Conservation (phyloP, 148 eudicot genomes). For the Rhododendron henanense region DNA sequence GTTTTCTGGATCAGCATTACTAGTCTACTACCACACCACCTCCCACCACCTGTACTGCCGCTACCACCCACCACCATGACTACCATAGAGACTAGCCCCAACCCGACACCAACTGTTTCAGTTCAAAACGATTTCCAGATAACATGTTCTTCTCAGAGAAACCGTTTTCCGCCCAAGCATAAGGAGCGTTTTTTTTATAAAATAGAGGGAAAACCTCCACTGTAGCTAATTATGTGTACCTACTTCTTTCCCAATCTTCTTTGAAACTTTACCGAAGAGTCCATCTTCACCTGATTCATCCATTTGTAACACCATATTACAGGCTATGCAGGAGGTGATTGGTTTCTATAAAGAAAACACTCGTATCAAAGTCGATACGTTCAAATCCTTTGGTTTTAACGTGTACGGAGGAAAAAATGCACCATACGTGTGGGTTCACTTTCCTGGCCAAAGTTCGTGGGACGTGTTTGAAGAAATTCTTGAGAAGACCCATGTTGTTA, state of each 20-base stretch:
- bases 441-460: conserved; percentile 80
- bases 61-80: background rate
- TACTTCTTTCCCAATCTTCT: background rate
- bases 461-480: conserved; percentile 67
- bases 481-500: conserved; percentile 61
- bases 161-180: background rate
- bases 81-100: background rate
- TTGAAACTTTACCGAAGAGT: background rate
- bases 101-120: background rate
- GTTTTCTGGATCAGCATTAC: background rate
- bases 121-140: background rate
- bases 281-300: conserved; percentile 41
- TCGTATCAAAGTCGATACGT: conserved; percentile 49
- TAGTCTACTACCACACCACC: background rate
- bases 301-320: conserved; percentile 59
- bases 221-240: background rate
- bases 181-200: background rate
- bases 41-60: background rate
- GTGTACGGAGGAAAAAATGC: conserved; percentile 84
- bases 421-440: conserved; percentile 87
- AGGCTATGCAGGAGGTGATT: conserved; percentile 46
- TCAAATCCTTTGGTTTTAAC: conserved; percentile 44
- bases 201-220: background rate
- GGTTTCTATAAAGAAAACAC: conserved; percentile 75
- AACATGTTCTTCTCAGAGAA: background rate